Base-by-base conservation (phyloP, 192 early-diverging fungal genomes). In the Coemansia sp. region DNA sequence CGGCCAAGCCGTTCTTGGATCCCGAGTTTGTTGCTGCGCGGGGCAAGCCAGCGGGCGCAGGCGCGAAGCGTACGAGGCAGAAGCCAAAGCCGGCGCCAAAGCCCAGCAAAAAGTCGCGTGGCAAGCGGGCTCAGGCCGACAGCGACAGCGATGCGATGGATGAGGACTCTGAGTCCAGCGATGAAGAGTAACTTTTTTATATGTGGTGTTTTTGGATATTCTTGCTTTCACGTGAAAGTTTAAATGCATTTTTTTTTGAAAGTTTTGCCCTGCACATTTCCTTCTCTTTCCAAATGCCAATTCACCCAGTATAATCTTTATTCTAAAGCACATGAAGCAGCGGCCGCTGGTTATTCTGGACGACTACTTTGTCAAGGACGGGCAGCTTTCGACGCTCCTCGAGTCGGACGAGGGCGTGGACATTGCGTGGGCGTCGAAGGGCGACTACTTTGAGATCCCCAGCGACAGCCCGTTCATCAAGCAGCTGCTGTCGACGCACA, bases 361-460 rank as follows among this genome's bases (percentile, higher is more conserved):
- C 61, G 71, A 73, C 60, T 73, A 67, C 31, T 73, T 73, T 73
- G 71, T 73, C 56, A 67, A 56, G 30, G 60, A 48, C 51, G 61
- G 62, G 27, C 50, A 58, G 56, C 45, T 67, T 10, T 54, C 56
- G 21, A 50, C 56, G 25, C 35, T 67, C 12, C 40, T 60, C 18
- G 56, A 55, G 45, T 35, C 52, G 24, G 43, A 44, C 49, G 28
- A 56, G 42, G 52, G 54, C 63, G 21, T 62, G 22, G 51, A 58
- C 54, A 53, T 62, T 6, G 30, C 50, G 27, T 58, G 44, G 58
- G 58, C 58, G 22, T 29, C 54, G 33, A 58, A 57, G 22, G 65
- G 65, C 33, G 60, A 55, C 29, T 67, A 67, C 28, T 60, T 58
- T 38, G 71, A 73, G 32, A 61, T 73, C 18, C 47, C 60, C n/a